Percentiles rank a stretch among this genome's conserved stretches.
Conservation (phyloP, 2,329 filamentous ascomycete genomes). For the Xylaria sp. region DNA sequence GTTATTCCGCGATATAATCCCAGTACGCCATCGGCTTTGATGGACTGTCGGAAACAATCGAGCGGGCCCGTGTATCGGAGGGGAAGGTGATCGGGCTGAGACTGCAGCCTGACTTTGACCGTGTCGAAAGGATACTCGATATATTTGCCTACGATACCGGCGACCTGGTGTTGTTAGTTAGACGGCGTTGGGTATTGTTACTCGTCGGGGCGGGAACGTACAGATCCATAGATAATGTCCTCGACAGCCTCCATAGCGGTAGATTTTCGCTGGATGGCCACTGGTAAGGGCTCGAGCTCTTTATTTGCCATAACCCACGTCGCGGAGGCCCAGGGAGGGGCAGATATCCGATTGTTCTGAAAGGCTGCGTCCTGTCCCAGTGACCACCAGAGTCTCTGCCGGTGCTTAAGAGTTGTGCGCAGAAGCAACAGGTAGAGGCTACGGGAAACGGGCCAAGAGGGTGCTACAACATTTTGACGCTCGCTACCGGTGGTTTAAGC, state of each 20-base stretch:
- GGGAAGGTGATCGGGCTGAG: slow-evolving; percentile 84
- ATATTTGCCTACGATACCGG: slow-evolving; percentile 89
- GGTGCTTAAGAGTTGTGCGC: slow-evolving; percentile 20
- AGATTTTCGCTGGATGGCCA: slow-evolving; percentile 28
- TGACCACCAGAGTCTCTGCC: slow-evolving; percentile 1
- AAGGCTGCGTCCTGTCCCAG: neutral
- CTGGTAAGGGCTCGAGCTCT: slow-evolving; percentile 25
- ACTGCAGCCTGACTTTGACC: slow-evolving; percentile 94
- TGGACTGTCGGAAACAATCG: slow-evolving; percentile 90
- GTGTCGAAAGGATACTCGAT: slow-evolving; percentile 99
- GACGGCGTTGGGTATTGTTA: slow-evolving; percentile 2
- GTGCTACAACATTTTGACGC: slow-evolving; percentile 28
- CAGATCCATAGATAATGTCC: slow-evolving; percentile 86
- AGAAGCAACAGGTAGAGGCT: slow-evolving; percentile 30
- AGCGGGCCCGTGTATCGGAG: slow-evolving; percentile 82
- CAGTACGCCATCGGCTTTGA: slow-evolving; percentile 75
- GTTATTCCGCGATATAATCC: slow-evolving; percentile 92
- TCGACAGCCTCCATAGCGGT: slow-evolving; percentile 71
- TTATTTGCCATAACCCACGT: slow-evolving; percentile 33
- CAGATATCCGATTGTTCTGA: neutral
- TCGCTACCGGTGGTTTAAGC: slow-evolving; percentile 3
- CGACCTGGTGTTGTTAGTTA: slow-evolving; percentile 53
- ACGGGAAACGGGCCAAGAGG: slow-evolving; percentile 24
- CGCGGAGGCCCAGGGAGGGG: slow-evolving; percentile 5
- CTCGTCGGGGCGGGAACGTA: slow-evolving; percentile 49